Percentiles rank a stretch among this genome's conserved stretches.
These are phyloP conservation scores for Coprinopsis sp. DNA, from an alignment of 768 basidiomycete genomes.

Conservation along the genomic window DNA sequence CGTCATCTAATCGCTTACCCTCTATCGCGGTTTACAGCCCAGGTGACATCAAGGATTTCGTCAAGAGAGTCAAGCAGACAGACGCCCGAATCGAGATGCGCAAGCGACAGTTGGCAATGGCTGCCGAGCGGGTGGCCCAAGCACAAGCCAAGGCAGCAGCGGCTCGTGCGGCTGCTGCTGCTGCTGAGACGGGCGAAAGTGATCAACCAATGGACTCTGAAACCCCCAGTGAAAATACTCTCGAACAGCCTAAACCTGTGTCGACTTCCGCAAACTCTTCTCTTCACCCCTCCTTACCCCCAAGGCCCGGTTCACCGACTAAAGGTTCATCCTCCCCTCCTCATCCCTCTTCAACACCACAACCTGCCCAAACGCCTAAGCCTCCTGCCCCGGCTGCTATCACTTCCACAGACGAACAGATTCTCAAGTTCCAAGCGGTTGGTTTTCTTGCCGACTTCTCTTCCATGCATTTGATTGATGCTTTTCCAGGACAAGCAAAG, in stretches of 20 bases:
- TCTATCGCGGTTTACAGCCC: constrained; percentile 36
- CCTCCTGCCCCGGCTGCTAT: constrained; percentile 15
- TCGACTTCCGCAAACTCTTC: constrained; percentile 33
- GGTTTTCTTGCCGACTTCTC: constrained; percentile 11
- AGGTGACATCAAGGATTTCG: constrained; percentile 70
- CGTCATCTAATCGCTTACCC: constrained; percentile 5
- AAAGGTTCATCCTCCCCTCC: constrained; percentile 23
- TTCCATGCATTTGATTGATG: constrained; percentile 5
- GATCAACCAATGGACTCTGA: constrained; percentile 14
- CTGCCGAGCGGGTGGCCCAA: constrained; percentile 24
- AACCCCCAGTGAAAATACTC: too few relatives aligned
- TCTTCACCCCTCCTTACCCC: constrained; percentile 67
- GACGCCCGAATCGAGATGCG: constrained; percentile 57
- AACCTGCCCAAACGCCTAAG: constrained; percentile 21
- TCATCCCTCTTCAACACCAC: constrained; percentile 20
- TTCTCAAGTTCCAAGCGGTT: constrained; percentile 63
- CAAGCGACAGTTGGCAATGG: constrained; percentile 34
- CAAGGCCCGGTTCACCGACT: constrained; percentile 53
- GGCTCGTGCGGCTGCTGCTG: constrained; percentile 10
- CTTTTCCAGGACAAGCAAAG: constrained; percentile 65
- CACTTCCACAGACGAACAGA: constrained; percentile 41
- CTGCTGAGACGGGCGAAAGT: constrained; percentile 13
- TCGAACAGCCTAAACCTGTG: constrained; percentile 26
- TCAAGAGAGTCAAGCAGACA: constrained; percentile 65
- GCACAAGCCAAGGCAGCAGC: constrained; percentile 23